These are phyloP conservation scores for Lanmaoa pseudosensibilis DNA, from an alignment of 768 basidiomycete genomes.

Conservation along the genomic window DNA sequence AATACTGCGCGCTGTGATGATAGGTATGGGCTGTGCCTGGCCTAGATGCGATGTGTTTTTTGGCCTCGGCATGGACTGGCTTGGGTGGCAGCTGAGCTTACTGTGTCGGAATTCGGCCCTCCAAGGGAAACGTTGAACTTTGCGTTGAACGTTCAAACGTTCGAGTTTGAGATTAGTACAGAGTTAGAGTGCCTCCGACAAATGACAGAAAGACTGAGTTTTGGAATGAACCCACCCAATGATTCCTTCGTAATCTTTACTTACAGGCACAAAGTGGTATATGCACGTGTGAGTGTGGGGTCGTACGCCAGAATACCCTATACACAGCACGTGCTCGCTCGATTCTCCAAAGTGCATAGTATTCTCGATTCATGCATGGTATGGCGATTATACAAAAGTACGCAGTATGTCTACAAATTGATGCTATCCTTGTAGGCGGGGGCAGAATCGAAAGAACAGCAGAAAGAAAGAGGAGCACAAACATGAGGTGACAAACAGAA, in stretches of 20 bases:
- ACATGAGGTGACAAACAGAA: background rate
- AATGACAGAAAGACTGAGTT: too few relatives aligned
- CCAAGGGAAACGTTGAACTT: too few relatives aligned
- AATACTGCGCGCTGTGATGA: too few relatives aligned
- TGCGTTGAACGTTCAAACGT: too few relatives aligned
- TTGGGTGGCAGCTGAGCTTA: background rate
- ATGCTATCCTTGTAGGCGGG: slow-evolving; percentile 5
- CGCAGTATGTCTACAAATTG: slow-evolving; percentile 21
- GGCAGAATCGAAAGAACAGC: slow-evolving; percentile 7
- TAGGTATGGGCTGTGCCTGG: background rate
- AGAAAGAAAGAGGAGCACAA: background rate
- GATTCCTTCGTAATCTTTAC: background rate
- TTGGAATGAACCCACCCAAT: background rate
- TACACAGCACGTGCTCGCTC: background rate
- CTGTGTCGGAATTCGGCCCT: too few relatives aligned
- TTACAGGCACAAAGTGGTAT: background rate
- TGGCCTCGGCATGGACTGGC: too few relatives aligned
- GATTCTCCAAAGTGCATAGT: background rate
- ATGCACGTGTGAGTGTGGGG: background rate
- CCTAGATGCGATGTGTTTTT: background rate
- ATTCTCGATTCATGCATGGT: slow-evolving; percentile 11
- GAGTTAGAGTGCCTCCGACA: background rate
- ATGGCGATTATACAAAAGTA: slow-evolving; percentile 17
- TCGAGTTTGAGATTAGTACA: background rate
- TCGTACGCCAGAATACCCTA: too few relatives aligned